A percentile compares a stretch with the other conserved stretches of the same genome.
Evolutionary conservation across 2,329 filamentous ascomycete species (phyloP).

Genomic region (Aspergillus sp.): DNA sequence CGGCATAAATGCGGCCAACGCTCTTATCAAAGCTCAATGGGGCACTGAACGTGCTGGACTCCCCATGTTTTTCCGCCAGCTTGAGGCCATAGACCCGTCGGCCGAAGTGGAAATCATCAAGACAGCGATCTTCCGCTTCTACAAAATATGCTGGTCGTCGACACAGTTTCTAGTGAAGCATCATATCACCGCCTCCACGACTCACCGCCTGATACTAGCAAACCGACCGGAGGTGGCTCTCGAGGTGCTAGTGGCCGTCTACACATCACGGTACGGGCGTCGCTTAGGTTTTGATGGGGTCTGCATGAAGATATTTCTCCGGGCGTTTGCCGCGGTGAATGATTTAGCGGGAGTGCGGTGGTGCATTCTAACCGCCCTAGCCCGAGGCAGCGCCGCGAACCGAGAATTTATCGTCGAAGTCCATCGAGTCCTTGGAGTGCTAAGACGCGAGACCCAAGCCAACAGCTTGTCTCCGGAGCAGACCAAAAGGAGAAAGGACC

Average conservation of each 20-base stretch:
- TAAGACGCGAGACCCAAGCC: slow-evolving; percentile 17
- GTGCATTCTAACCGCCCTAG: slow-evolving; percentile 45
- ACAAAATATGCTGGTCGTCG: slow-evolving; percentile 40
- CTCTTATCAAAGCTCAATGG: slow-evolving; percentile 38
- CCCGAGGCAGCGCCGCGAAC: slow-evolving; percentile 36
- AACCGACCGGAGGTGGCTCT: slow-evolving; percentile 35
- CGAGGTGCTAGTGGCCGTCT: slow-evolving; percentile 40
- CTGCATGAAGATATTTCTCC: slow-evolving; percentile 44
- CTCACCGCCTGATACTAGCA: slow-evolving; percentile 33
- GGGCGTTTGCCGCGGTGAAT: slow-evolving; percentile 35
- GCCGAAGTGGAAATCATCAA: slow-evolving; percentile 36
- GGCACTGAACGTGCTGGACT: slow-evolving; percentile 31
- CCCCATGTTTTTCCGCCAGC: slow-evolving; percentile 43
- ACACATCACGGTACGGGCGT: slow-evolving; percentile 42
- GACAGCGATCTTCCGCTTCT: slow-evolving; percentile 45
- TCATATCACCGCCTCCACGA: slow-evolving; percentile 36
- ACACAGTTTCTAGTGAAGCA: slow-evolving; percentile 42
- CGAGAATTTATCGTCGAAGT: slow-evolving; percentile 41
- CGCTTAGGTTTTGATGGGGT: slow-evolving; percentile 40
- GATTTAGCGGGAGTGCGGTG: slow-evolving; percentile 45
- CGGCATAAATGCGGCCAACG: slow-evolving; percentile 36
- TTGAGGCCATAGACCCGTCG: slow-evolving; percentile 31
- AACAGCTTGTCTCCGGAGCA: slow-evolving; percentile 6
- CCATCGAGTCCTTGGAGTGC: slow-evolving; percentile 30
- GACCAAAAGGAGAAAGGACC: slow-evolving; percentile 10